Conservation (phyloP, 2,329 filamentous ascomycete genomes). For the Botrytis pseudocinerea region DNA sequence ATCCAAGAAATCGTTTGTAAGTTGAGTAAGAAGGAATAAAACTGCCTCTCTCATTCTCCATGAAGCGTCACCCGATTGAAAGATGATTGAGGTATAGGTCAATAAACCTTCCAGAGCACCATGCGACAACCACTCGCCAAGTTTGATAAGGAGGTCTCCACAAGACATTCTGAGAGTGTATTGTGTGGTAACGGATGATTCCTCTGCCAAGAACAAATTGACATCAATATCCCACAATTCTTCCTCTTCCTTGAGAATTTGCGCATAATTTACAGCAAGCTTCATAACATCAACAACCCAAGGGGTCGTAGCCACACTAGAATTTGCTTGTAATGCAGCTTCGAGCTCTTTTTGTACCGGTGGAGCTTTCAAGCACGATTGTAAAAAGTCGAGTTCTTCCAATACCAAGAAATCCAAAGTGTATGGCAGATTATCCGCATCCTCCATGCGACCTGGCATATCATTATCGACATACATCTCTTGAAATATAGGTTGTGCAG, state of each 20-base stretch:
- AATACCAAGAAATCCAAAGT: slow-evolving; percentile 91
- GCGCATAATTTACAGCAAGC: slow-evolving; percentile 79
- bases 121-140: slow-evolving; percentile 83
- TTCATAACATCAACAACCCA: slow-evolving; percentile 91
- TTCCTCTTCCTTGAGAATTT: slow-evolving; percentile 90
- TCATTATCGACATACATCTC: slow-evolving; percentile 84
- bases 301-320: slow-evolving; percentile 61
- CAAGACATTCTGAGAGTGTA: slow-evolving; percentile 93
- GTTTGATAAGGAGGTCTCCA: slow-evolving; percentile 87
- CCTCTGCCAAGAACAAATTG: slow-evolving; percentile 92
- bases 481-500: slow-evolving; percentile 71
- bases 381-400: slow-evolving; percentile 93
- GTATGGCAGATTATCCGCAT: slow-evolving; percentile 88
- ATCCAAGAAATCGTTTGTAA: slow-evolving; percentile 81
- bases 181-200: slow-evolving; percentile 91
- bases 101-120: slow-evolving; percentile 77
- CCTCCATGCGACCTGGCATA: slow-evolving; percentile 83
- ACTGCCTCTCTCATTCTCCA: slow-evolving; percentile 75
- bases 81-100: slow-evolving; percentile 72
- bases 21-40: slow-evolving; percentile 80
- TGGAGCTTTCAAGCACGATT: slow-evolving; percentile 83
- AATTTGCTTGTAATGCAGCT: slow-evolving; percentile 65
- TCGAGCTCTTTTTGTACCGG: slow-evolving; percentile 90
- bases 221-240: slow-evolving; percentile 96
- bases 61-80: slow-evolving; percentile 53